Conservation (phyloP, 2,329 filamentous ascomycete species). For the Colletotrichum viniferum region DNA sequence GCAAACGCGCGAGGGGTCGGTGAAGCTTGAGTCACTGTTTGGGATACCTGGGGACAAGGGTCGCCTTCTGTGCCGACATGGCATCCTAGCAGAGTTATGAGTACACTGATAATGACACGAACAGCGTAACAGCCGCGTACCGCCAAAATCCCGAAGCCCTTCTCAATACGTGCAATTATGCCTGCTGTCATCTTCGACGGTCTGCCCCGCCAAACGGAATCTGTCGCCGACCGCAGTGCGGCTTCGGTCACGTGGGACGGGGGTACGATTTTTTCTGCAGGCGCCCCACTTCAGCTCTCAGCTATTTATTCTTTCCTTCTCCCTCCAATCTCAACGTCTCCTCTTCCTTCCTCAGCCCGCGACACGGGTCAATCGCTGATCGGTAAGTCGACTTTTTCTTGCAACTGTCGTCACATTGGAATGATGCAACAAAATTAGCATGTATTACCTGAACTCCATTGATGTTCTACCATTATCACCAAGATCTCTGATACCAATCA, state of each 20-base stretch:
- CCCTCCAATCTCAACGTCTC: not conserved
- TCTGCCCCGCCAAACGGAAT: not conserved
- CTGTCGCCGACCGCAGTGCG: not conserved
- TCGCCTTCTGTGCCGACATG: not conserved
- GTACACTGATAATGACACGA: not conserved
- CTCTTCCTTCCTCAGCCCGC: not conserved
- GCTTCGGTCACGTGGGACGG: not conserved
- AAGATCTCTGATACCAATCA: constrained; percentile 69
- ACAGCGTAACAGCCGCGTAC: not conserved
- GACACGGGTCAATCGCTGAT: not conserved
- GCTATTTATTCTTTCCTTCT: too few species aligned
- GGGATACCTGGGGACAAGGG: not conserved
- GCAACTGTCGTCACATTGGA: constrained; percentile 25
- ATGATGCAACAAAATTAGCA: constrained; percentile 60
- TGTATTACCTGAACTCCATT: constrained; percentile 64
- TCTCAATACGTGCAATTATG: not conserved
- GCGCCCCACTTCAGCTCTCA: not conserved
- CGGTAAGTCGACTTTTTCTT: constrained; percentile 27
- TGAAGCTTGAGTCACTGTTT: not conserved
- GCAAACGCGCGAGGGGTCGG: not conserved
- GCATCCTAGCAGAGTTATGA: not conserved
- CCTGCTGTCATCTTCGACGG: not conserved
- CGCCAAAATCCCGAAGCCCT: not conserved
- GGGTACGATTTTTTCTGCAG: not conserved
- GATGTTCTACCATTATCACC: constrained; percentile 68